phyloP scores from a whole-genome alignment of 768 basidiomycete genomes.

The Mycena leptocephala region DNA sequence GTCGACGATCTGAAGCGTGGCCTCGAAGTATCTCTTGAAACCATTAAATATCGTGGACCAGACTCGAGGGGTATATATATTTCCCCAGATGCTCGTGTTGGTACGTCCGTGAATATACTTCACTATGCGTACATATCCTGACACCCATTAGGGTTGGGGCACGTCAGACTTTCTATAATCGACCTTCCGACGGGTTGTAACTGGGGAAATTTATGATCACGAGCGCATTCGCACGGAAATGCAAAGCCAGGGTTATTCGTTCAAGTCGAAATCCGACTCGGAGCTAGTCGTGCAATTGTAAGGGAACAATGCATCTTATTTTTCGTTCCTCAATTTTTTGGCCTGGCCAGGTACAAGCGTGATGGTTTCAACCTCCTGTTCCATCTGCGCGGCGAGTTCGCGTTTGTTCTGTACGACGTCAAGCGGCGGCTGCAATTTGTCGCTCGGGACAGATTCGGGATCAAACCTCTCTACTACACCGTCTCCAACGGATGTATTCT shows the following conservation, averaged over 20 bases:
- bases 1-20: not conserved
- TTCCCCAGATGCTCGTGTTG: constrained; percentile 31
- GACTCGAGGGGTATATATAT: constrained; percentile 34
- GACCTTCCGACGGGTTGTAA: constrained; percentile 36
- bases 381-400: constrained; percentile 37
- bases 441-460: constrained; percentile 38
- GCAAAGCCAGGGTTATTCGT: constrained; percentile 23
- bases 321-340: not conserved
- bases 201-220: constrained; percentile 39
- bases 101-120: constrained; percentile 5
- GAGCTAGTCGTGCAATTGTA: constrained; percentile 36
- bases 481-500: constrained; percentile 28
- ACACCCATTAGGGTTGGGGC: constrained; percentile 24
- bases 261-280: constrained; percentile 35
- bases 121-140: not conserved
- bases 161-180: constrained; percentile 37
- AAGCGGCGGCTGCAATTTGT: constrained; percentile 27
- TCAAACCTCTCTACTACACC: constrained; percentile 42
- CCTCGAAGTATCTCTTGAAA: constrained; percentile 24
- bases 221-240: constrained; percentile 34
- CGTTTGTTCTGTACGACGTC: constrained; percentile 38
- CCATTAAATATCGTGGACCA: constrained; percentile 34
- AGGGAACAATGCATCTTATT: not conserved
- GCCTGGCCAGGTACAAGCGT: constrained; percentile 29
- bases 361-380: constrained; percentile 32